Conservation (phyloP, 225 moss, liverwort and hornwort genomes). For the Marchantia polymorpha region DNA sequence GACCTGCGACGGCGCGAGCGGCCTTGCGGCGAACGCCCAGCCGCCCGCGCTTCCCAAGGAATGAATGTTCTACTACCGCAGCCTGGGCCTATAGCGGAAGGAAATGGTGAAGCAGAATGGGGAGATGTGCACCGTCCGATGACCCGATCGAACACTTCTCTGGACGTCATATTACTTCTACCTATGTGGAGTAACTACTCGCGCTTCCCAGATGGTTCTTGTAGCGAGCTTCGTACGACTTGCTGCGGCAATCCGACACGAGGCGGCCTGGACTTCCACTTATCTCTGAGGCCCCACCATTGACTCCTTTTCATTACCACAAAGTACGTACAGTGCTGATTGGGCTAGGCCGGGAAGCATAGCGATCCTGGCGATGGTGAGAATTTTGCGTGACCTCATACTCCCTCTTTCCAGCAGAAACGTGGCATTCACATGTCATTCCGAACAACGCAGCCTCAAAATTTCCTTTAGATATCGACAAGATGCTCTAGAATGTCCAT, state of each 20-base stretch:
- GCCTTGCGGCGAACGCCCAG: background rate
- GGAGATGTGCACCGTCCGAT: background rate
- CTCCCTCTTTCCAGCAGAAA: background rate
- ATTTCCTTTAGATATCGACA: background rate
- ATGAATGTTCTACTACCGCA: background rate
- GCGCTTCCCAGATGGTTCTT: constrained; percentile 5
- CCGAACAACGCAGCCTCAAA: background rate
- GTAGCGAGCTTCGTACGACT: background rate
- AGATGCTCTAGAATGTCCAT: background rate
- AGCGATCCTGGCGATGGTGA: no score
- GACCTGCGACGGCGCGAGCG: background rate
- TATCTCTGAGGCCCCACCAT: background rate
- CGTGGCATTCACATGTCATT: constrained; percentile 4
- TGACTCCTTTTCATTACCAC: background rate
- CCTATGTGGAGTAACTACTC: background rate
- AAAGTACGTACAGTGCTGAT: background rate
- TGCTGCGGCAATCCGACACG: background rate
- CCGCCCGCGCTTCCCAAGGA: background rate
- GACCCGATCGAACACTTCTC: background rate
- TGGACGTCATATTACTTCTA: background rate
- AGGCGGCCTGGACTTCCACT: background rate
- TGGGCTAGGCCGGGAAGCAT: background rate
- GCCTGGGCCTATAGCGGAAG: background rate
- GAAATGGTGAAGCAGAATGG: background rate
- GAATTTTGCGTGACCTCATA: background rate